Percentiles rank a stretch among this genome's conserved stretches.
Evolutionary conservation across 495 filamentous ascomycete genomes (phyloP).

Genomic region (Trichoderma orchidacearum): DNA sequence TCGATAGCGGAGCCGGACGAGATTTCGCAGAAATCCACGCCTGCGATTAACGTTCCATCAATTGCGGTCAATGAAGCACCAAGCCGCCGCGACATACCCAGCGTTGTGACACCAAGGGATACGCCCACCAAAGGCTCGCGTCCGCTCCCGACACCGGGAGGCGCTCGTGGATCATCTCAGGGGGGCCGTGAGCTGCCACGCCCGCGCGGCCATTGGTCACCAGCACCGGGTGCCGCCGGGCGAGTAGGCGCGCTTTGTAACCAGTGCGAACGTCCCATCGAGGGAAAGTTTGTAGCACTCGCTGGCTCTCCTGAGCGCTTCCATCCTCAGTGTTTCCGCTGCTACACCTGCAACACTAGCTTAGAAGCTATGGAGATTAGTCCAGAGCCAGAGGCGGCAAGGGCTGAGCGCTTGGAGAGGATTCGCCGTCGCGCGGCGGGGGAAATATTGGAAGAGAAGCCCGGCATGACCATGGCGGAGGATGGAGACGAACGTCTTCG

Average conservation of each 20-base stretch:
- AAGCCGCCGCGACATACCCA: slow-evolving; percentile 23
- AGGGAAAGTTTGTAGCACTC: slow-evolving; percentile 80
- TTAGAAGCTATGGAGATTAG: slow-evolving; percentile 96
- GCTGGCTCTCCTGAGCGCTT: slow-evolving; percentile 55
- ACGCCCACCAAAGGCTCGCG: not conserved
- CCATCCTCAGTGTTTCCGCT: slow-evolving; percentile 87
- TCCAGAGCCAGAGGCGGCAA: slow-evolving; percentile 65
- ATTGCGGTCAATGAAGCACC: slow-evolving; percentile 10
- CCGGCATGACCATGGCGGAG: slow-evolving; percentile 45
- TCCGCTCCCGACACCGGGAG: not conserved
- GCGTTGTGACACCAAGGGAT: slow-evolving; percentile 28
- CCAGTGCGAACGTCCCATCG: slow-evolving; percentile 68
- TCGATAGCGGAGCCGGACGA: slow-evolving; percentile 1
- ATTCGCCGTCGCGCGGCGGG: slow-evolving; percentile 46
- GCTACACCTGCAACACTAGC: slow-evolving; percentile 71
- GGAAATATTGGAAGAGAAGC: slow-evolving; percentile 41
- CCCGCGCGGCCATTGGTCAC: slow-evolving; percentile 32
- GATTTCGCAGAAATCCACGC: not conserved
- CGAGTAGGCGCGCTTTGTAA: slow-evolving; percentile 70
- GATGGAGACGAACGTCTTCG: slow-evolving; percentile 56
- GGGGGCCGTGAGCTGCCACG: slow-evolving; percentile 5
- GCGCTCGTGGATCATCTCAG: not conserved
- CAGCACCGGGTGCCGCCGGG: slow-evolving; percentile 28
- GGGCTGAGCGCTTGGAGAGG: slow-evolving; percentile 54
- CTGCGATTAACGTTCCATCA: slow-evolving; percentile 6